Conservation (phyloP, 2,329 filamentous ascomycete species). For the Penicillium sp. region DNA sequence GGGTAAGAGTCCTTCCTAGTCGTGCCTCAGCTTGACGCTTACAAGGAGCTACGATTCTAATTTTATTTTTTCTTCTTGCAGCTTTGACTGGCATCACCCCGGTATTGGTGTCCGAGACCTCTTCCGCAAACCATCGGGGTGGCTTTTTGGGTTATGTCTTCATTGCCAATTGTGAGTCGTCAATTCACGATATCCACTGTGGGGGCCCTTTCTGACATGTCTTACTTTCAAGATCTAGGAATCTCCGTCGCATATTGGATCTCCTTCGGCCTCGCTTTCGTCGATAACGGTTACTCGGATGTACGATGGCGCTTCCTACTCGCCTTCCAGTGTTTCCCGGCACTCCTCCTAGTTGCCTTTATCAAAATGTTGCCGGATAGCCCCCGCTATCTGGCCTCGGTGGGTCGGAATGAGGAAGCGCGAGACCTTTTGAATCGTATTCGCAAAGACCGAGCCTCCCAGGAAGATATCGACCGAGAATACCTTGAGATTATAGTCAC, state of each 20-base stretch:
- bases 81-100: slow-evolving; percentile 51
- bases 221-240: slow-evolving; percentile 41
- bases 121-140: slow-evolving; percentile 48
- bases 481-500: slow-evolving; percentile 38
- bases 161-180: slow-evolving; percentile 47
- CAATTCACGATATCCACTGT: neutral
- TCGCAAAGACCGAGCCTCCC: slow-evolving; percentile 18
- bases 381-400: slow-evolving; percentile 33
- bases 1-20: slow-evolving; percentile 26
- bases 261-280: slow-evolving; percentile 37
- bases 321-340: slow-evolving; percentile 36
- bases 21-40: slow-evolving; percentile 5
- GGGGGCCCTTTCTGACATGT: slow-evolving; percentile 2
- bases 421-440: slow-evolving; percentile 46
- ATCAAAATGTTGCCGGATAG: slow-evolving; percentile 37
- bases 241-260: slow-evolving; percentile 44
- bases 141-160: slow-evolving; percentile 51
- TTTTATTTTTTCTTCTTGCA: slow-evolving; percentile 15
- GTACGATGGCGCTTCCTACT: slow-evolving; percentile 36
- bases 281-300: slow-evolving; percentile 34
- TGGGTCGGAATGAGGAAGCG: slow-evolving; percentile 47
- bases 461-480: slow-evolving; percentile 32
- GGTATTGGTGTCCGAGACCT: slow-evolving; percentile 50
- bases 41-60: slow-evolving; percentile 5
- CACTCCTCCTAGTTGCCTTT: slow-evolving; percentile 25